Base-by-base conservation (phyloP, 805 yeast species). In the Brettanomyces bruxellensis region DNA sequence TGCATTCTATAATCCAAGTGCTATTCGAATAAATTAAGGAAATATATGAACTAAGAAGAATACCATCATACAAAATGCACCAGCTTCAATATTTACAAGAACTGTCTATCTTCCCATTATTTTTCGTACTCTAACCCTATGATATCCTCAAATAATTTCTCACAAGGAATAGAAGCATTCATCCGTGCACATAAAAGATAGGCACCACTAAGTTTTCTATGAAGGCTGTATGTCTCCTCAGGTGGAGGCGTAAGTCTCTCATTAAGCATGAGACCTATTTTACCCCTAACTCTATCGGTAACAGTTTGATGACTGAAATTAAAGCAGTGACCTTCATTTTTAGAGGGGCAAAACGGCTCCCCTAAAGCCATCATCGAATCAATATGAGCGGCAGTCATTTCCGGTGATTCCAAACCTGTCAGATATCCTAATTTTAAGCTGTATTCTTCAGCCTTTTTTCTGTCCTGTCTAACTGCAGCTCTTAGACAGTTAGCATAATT, bases 221-320 rank as follows among this genome's bases (percentile, higher is more conserved):
- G 99, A 55, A 93, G 71, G n/a, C 95, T 85, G 62, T 93, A 93
- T 0, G 99, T 93, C 65, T 93, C 99, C 59, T 93, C 98, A 2
- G 99, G 99, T 12, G 99, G 99, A 3, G 99, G 97, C 3, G 96
- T 79, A 50, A 93, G 70, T 55, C 99, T 78, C 64, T 93, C 96
- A 50, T 82, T 78, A 50, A 93, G 72, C 99, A 93, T 93, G 45
- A 90, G 68, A 2, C 88, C 81, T 53, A 93, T 87, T 57, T 90
- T 89, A 3, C 78, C 83, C 53, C 95, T 77, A 23, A 93, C 96
- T 52, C 98, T 76, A 53, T 88, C 96, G 5, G 98, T 89, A 39
- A 93, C 91, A 12, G 96, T 90, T 65, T 93, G 99, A 47, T 77
- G 69, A 25, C 76, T 69, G 67, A 93, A 93, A 60, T 86, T 84